A percentile compares a stretch with the other conserved stretches of the same genome.
These are phyloP conservation scores for Penicillium sp. DNA, from an alignment of 2,329 filamentous ascomycete genomes.

Conservation along the genomic window DNA sequence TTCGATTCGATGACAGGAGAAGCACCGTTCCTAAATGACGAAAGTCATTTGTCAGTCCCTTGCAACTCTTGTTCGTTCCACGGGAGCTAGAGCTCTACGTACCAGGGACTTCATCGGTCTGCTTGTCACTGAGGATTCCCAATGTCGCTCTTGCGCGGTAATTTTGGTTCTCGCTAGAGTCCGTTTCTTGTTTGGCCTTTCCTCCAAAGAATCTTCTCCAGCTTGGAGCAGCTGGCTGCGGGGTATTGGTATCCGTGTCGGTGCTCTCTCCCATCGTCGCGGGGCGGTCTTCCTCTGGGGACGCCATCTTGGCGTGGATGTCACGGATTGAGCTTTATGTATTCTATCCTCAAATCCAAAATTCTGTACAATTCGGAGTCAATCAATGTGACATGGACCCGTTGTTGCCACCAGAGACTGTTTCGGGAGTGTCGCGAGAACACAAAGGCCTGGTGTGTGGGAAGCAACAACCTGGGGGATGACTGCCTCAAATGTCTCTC, in stretches of 20 bases:
- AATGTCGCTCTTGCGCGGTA: conserved; percentile 57
- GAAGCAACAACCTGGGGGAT: neutral
- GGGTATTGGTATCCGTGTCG: neutral
- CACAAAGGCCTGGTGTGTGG: neutral
- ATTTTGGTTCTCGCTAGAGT: conserved; percentile 17
- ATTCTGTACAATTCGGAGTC: neutral
- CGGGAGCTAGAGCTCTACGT: conserved; percentile 27
- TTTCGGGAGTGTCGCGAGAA: no score
- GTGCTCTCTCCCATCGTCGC: conserved; percentile 1
- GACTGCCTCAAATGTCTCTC: conserved; percentile 1
- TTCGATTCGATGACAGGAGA: conserved; percentile 61
- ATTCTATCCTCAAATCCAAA: neutral
- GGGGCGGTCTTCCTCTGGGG: conserved; percentile 3
- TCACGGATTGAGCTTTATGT: neutral
- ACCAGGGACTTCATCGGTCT: conserved; percentile 89
- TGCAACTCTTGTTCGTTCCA: neutral
- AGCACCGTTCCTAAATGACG: conserved; percentile 58
- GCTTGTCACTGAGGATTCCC: conserved; percentile 79
- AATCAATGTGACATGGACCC: neutral
- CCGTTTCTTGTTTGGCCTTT: conserved; percentile 1
- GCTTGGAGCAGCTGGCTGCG: conserved; percentile 2
- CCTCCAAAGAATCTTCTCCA: conserved; percentile 25
- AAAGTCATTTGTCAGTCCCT: neutral
- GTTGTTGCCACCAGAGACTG: neutral
- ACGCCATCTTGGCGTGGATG: conserved; percentile 4